These are phyloP conservation scores for Iris macrosiphon DNA, from an alignment of 106 monocot species.

Conservation along the genomic window DNA sequence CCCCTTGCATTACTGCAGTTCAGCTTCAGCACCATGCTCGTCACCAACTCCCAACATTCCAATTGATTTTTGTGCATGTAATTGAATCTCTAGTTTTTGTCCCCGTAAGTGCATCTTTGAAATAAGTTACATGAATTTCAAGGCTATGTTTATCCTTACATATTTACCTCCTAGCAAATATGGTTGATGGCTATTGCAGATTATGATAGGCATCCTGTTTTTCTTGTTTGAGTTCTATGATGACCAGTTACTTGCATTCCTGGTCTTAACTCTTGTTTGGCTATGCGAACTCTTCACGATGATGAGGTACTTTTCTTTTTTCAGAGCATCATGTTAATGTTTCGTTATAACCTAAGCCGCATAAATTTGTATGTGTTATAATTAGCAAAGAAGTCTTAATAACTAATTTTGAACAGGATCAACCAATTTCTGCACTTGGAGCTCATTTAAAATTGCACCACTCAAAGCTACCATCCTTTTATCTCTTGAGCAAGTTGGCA, in stretches of 20 bases:
- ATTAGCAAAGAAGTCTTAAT: no score
- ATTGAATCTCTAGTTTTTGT: slow-evolving; percentile 95
- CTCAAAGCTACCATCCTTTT: no score
- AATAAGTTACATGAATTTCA: neutral
- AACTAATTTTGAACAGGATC: no score
- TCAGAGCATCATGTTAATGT: no score
- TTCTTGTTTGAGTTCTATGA: slow-evolving; percentile 98
- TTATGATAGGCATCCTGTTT: slow-evolving; percentile 92
- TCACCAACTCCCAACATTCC: slow-evolving; percentile 85
- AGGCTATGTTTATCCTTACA: no score
- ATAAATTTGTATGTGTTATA: no score
- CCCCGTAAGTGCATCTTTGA: slow-evolving; percentile 41
- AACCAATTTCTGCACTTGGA: slow-evolving; percentile 18
- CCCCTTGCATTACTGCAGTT: slow-evolving; percentile 48
- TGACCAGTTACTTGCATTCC: slow-evolving; percentile 88
- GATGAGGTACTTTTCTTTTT: slow-evolving; percentile 53
- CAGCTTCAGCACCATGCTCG: slow-evolving; percentile 96
- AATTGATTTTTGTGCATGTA: slow-evolving; percentile 92
- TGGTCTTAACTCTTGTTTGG: slow-evolving; percentile 91
- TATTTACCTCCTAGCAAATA: no score
- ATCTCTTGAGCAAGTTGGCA: no score
- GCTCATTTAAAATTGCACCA: no score
- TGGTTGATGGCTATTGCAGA: slow-evolving; percentile 35
- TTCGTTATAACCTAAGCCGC: no score
- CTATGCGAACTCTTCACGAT: slow-evolving; percentile 89